Conservation (phyloP, 371 early-diverging fungal genomes). For the Blakeslea trispora region DNA sequence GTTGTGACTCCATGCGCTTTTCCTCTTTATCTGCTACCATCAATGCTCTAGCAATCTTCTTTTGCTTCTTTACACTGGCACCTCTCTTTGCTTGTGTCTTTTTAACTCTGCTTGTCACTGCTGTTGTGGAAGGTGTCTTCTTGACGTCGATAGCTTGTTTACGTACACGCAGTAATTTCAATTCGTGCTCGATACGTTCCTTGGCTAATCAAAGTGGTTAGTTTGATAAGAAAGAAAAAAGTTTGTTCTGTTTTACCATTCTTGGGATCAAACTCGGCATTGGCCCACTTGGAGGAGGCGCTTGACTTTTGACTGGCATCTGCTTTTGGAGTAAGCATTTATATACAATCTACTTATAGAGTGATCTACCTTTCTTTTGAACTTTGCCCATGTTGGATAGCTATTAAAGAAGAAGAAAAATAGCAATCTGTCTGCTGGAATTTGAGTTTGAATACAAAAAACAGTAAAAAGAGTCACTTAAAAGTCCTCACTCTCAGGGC, state of each 20-base stretch:
- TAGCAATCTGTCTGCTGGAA: too few relatives aligned
- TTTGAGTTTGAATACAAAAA: too few relatives aligned
- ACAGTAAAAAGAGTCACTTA: too few relatives aligned
- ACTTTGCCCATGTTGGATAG: conserved; percentile 15
- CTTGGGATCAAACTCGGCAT: background rate
- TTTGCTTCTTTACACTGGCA: conserved; percentile 25
- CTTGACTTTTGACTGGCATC: background rate
- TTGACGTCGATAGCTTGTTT: conserved; percentile 19
- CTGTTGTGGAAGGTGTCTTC: background rate
- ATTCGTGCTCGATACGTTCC: conserved; percentile 29
- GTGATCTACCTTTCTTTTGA: conserved; percentile 15
- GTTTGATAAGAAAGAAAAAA: background rate
- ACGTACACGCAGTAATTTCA: conserved; percentile 26
- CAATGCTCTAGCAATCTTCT: conserved; percentile 29
- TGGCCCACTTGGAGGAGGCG: background rate
- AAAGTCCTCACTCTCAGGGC: too few relatives aligned
- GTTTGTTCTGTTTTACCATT: too few relatives aligned
- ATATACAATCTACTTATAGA: too few relatives aligned
- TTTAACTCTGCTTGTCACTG: conserved; percentile 26
- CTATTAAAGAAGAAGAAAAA: background rate
- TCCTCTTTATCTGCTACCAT: conserved; percentile 30
- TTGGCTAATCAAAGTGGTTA: conserved; percentile 18
- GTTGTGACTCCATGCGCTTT: conserved; percentile 16
- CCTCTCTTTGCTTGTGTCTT: conserved; percentile 24
- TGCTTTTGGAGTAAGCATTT: background rate